Conservation (phyloP, 108 stramenopile genomes). For the Cylindrotheca closterium region DNA sequence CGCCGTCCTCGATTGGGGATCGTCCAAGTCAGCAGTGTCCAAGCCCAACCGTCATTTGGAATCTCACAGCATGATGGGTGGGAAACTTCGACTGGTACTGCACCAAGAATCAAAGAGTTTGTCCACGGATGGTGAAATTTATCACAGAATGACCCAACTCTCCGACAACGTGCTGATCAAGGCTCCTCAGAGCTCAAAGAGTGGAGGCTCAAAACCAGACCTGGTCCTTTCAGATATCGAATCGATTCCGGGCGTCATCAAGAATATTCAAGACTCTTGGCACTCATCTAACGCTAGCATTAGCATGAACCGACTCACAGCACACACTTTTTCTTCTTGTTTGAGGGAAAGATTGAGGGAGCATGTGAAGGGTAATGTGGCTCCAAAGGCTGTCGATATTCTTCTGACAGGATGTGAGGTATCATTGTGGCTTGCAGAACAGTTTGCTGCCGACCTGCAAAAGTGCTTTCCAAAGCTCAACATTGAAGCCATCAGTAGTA, state of each 20-base stretch:
- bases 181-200: constrained; percentile 22
- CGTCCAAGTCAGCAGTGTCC: constrained; percentile 36
- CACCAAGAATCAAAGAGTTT: constrained; percentile 43
- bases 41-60: constrained; percentile 41
- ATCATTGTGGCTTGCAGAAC: constrained; percentile 81
- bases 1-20: constrained; percentile 54
- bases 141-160: constrained; percentile 51
- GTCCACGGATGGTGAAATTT: constrained; percentile 27
- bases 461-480: constrained; percentile 69
- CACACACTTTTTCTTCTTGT: constrained; percentile 48
- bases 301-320: constrained; percentile 62
- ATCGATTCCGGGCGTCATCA: constrained; percentile 53
- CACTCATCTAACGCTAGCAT: constrained; percentile 25
- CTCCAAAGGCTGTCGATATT: constrained; percentile 52
- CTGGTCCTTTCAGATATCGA: constrained; percentile 47
- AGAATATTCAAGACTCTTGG: constrained; percentile 64
- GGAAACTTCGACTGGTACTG: constrained; percentile 32
- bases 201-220: neutral
- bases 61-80: constrained; percentile 47
- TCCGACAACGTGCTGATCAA: constrained; percentile 47
- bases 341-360: constrained; percentile 34
- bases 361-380: constrained; percentile 35
- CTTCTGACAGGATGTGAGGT: constrained; percentile 82
- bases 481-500: constrained; percentile 61
- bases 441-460: constrained; percentile 76